Base-by-base conservation (phyloP, 2,329 filamentous ascomycete species). In the Fusarium sp. region DNA sequence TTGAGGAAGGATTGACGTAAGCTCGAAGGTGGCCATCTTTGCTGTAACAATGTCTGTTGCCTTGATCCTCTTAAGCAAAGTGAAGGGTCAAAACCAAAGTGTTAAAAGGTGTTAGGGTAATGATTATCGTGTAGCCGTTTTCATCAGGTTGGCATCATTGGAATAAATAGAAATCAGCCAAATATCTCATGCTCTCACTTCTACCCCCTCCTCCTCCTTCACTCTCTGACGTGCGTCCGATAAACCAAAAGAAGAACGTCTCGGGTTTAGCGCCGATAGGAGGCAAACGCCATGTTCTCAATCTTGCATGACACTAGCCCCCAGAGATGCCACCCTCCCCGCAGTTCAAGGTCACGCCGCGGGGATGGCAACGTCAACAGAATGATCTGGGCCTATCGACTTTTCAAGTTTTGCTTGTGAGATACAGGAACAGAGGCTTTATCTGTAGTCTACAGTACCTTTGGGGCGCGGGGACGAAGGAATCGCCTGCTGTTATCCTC, bases 281-380 rank as follows among this genome's bases (percentile, higher is more conserved):
- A 29, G 38, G 27, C 13, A 27, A 18, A 29, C 57, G 37, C 37
- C 59, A 62, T 42, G 59, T 9, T 62, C 59, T 62, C 59, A 50
- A 62, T 62, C 59, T 62, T 50, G 59, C 59, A 62, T 62, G 59
- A 62, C 20, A 27, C 59, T 62, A 62, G 9, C 10, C n/a, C 16
- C 16, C 5, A 37, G 27, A 22, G 14, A 31, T 42, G 7, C 31
- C 20, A 42, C 40, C 59, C 29, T 47, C 38, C 29, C 38, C 59
- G 59, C 59, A 42, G 37, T 11, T 20, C n/a, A 34, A 24, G 22
- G 8, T 45, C 57, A 20, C n/a, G 34, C 34, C 20, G 13, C 31
- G 31, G 20, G 34, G 16, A 37, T 11, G n/a, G 5, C 54, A n/a
- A 38, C 9, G 52, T 20, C 22, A 9, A 8, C n/a, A 13, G 47